Evolutionary conservation across 2,329 filamentous ascomycete species (phyloP).

Genomic region (Knufia petricola): DNA sequence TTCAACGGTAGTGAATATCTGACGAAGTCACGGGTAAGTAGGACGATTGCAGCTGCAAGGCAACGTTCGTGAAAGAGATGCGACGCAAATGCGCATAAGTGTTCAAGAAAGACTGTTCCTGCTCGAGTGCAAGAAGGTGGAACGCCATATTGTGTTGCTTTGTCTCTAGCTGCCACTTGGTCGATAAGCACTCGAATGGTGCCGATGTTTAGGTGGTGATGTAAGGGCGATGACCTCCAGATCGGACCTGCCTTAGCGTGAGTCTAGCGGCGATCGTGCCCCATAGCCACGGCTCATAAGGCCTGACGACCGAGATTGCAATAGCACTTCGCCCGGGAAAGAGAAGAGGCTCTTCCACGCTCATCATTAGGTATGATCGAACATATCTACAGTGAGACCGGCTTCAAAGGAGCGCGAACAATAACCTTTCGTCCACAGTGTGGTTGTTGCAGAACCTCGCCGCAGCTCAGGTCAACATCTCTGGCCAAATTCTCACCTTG

Average conservation of each 20-base stretch:
- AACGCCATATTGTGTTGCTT: not conserved
- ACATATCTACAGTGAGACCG: too few relatives aligned
- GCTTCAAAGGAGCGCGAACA: conserved; percentile 27
- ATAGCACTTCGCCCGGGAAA: too few relatives aligned
- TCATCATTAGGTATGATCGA: too few relatives aligned
- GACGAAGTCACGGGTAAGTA: not conserved
- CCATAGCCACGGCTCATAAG: not conserved
- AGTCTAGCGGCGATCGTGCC: conserved; percentile 2
- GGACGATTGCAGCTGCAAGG: not conserved
- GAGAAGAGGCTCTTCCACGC: too few relatives aligned
- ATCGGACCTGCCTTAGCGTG: not conserved
- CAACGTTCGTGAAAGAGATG: not conserved
- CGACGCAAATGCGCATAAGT: not conserved
- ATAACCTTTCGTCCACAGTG: too few relatives aligned
- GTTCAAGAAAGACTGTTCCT: not conserved
- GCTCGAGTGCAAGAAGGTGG: not conserved
- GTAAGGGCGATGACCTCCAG: not conserved
- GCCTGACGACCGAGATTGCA: too few relatives aligned
- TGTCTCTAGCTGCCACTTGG: too few relatives aligned
- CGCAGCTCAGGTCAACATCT: not conserved
- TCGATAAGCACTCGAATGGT: too few relatives aligned
- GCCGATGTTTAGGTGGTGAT: not conserved
- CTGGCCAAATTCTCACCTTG: not conserved
- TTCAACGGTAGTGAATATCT: not conserved
- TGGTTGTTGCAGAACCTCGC: too few relatives aligned